Evolutionary conservation across 140 eudicot species (phyloP), one percentile per base, ranked within the genome.

Genomic region (Flaveria floridana): DNA sequence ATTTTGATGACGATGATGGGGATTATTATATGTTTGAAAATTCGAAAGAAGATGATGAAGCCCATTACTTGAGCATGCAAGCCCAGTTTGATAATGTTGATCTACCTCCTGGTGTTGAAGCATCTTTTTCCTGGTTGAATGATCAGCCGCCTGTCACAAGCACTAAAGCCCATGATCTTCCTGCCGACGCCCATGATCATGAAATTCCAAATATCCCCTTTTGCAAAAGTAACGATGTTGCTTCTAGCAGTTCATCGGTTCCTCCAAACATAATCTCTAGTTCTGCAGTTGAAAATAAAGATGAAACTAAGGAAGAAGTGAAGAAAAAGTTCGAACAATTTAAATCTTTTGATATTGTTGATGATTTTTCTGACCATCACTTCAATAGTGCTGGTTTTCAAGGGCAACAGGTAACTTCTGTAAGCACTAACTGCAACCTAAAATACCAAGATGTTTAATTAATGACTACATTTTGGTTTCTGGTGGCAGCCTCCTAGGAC

Each of bases 21-120:
- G 85, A 39, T 42, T 84, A 80, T 11, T 78, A 78, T 80, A 74
- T 79, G 75, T 76, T 75, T 57, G 82, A 86, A 11, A 71, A 58
- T 65, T 71, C 57, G 20, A 78, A 73, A 39, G 84, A 74, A 15
- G 83, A 78, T 53, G 72, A 65, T 26, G 86, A 84, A 19, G 75
- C 74, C 18, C 85, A 83, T 58, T 86, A 85, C 72, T 64, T 77
- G 75, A 79, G 65, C 58, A 59, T 89, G 88, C 96, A 89, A 83
- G 88, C 96, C 11, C 89, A 85, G 68, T 89, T 89, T 39, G 96
- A 87, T 78, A 76, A 86, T 34, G 87, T 85, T 39, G 80, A 86
- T 79, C 80, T 87, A 78, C 92, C 96, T 76, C 81, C 92, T 14
- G 96, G 92, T n/a, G 92, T 86, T 8, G 96, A 89, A 84, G 89